Evolutionary conservation across 495 filamentous ascomycete genomes (phyloP).

Genomic region (Penicillium salamii): DNA sequence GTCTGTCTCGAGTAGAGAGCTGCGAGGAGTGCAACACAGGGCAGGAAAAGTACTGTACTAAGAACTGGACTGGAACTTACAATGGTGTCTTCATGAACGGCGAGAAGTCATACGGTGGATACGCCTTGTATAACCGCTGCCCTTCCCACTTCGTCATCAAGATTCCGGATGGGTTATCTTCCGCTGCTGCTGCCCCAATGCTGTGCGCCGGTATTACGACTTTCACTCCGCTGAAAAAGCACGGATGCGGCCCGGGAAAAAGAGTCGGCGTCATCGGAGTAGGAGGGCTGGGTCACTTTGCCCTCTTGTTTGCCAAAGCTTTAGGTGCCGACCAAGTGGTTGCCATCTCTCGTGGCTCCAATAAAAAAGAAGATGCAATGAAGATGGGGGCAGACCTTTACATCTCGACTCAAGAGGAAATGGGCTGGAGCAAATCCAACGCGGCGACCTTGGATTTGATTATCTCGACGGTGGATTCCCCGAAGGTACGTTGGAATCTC

Average conservation of each 20-base stretch:
- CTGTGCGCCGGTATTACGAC: slow-evolving; percentile 73
- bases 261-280: slow-evolving; percentile 71
- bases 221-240: slow-evolving; percentile 61
- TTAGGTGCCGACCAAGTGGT: slow-evolving; percentile 64
- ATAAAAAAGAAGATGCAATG: slow-evolving; percentile 63
- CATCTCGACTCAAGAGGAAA: slow-evolving; percentile 55
- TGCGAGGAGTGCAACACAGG: slow-evolving; percentile 61
- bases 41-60: slow-evolving; percentile 58
- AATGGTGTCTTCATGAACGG: slow-evolving; percentile 30
- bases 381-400: slow-evolving; percentile 53
- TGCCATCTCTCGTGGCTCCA: slow-evolving; percentile 61
- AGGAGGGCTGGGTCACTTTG: slow-evolving; percentile 69
- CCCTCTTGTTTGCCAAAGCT: slow-evolving; percentile 50
- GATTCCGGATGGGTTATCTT: slow-evolving; percentile 57
- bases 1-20: slow-evolving; percentile 18
- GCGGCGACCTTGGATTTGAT: too few relatives aligned
- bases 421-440: too few relatives aligned
- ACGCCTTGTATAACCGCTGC: slow-evolving; percentile 63
- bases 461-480: too few relatives aligned
- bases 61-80: slow-evolving; percentile 35
- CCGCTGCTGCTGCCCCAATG: slow-evolving; percentile 66
- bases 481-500: too few relatives aligned
- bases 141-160: slow-evolving; percentile 67
- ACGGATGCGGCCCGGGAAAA: slow-evolving; percentile 71
- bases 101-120: slow-evolving; percentile 56